Evolutionary conservation across 768 basidiomycete genomes (phyloP), one percentile per base, ranked within the genome.

Genomic region (Saitozyma sp.): DNA sequence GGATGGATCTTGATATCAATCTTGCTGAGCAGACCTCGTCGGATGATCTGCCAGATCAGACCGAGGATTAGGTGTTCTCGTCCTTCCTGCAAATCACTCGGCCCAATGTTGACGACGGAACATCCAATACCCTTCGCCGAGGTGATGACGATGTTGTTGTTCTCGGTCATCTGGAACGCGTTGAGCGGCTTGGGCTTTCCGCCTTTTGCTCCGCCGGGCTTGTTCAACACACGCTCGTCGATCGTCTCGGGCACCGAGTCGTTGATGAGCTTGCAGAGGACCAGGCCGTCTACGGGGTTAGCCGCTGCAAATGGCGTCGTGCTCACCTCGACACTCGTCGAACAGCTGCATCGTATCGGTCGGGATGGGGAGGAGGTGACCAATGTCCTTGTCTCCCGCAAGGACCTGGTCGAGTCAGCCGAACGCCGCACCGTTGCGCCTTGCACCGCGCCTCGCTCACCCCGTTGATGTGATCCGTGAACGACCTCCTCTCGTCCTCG

Each of bases 161-260:
- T 98, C 80, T 99, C 96, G 0, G 96, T 98, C 73, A 97, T 97
- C 75, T 99, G 93, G 86, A 99, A 99, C 0, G 92, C 91, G 76
- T 99, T 99, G 52, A 99, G 84, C 0, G 90, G 86, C 50, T 74
- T 77, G 9, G 78, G 69, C 49, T 77, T 75, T 46, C 73, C 74
- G 14, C 73, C 67, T 81, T 92, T 95, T 45, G 86, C 85, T 3
- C 84, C 68, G 3, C 84, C 84, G 0, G 93, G 86, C 79, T 89
- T 95, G 84, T 99, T 98, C 70, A 99, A 84, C 8, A 99, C 96
- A 84, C 96, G 95, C 64, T 87, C 90, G 81, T 98, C 95, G 82
- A 99, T 99, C 7, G 96, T 99, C 80, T 98, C 95, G 10, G 96
- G 95, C 4, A 99, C 96, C 50, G 96, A 95, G 82, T 99, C 95